phyloP scores from a whole-genome alignment of 2,329 filamentous ascomycete species.

The Alternaria sp. region DNA sequence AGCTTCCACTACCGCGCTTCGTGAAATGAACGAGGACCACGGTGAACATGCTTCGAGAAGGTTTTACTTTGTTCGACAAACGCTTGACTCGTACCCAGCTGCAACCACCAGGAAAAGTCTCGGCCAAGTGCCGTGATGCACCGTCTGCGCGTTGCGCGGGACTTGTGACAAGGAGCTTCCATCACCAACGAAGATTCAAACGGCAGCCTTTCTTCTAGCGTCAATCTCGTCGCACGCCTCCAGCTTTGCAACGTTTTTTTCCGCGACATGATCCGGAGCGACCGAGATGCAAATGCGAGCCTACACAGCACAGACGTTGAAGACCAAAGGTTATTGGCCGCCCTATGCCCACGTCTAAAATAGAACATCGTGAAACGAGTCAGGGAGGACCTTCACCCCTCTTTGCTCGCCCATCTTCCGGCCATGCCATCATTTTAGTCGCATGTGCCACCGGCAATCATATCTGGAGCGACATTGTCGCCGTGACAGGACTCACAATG shows the following conservation, averaged over 20 bases:
- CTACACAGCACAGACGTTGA: neutral
- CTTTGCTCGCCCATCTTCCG: conserved; percentile 4
- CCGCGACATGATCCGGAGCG: conserved; percentile 6
- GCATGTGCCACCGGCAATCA: conserved; percentile 9
- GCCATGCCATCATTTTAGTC: neutral
- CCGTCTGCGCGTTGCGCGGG: conserved; percentile 3
- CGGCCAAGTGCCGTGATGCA: conserved; percentile 3
- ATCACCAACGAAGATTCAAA: conserved; percentile 20
- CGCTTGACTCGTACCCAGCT: conserved; percentile 15
- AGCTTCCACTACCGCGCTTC: conserved; percentile 23
- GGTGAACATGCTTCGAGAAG: conserved; percentile 45
- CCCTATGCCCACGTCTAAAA: conserved; percentile 14
- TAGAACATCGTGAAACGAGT: conserved; percentile 13
- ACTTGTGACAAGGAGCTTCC: conserved; percentile 12
- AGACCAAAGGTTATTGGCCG: conserved; percentile 6
- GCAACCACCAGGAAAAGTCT: conserved; percentile 1
- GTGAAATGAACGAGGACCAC: conserved; percentile 35
- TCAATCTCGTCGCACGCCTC: neutral
- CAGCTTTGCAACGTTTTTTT: neutral
- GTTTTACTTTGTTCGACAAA: conserved; percentile 38
- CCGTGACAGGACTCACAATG: neutral
- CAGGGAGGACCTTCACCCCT: conserved; percentile 10
- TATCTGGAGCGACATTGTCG: neutral
- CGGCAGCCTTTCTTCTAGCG: conserved; percentile 28
- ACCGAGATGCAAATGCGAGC: conserved; percentile 14